Evolutionary conservation across 1,284 basidiomycete species (phyloP).

Genomic region (Chalciporus sp.): DNA sequence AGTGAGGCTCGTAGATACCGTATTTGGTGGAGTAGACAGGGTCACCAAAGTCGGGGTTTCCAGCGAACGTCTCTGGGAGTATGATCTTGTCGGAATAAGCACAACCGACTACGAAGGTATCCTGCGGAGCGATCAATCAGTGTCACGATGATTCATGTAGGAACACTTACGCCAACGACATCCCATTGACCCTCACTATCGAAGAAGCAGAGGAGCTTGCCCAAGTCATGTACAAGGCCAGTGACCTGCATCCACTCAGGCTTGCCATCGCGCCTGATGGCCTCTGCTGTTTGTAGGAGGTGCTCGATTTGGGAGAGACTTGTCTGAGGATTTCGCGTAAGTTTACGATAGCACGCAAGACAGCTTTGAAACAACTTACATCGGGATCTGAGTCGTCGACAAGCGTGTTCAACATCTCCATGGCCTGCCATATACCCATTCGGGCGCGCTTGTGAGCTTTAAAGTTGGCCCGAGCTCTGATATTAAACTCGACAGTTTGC

Average conservation of each 20-base stretch:
- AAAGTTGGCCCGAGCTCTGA: conserved; percentile 74
- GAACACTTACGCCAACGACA: conserved; percentile 73
- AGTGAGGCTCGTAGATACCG: conserved; percentile 83
- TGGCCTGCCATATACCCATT: conserved; percentile 90
- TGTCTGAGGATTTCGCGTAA: conserved; percentile 48
- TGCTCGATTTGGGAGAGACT: conserved; percentile 87
- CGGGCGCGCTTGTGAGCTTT: conserved; percentile 62
- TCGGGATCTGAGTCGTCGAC: conserved; percentile 90
- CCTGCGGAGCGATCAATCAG: conserved; percentile 44
- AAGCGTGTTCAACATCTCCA: conserved; percentile 87
- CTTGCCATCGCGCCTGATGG: conserved; percentile 86
- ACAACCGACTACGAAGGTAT: conserved; percentile 89
- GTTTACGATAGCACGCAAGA: background rate
- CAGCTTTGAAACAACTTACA: conserved; percentile 42
- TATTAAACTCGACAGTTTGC: conserved; percentile 86
- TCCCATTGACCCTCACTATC: conserved; percentile 90
- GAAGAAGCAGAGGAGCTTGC: conserved; percentile 82
- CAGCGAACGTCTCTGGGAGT: conserved; percentile 82
- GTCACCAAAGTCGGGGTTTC: conserved; percentile 77
- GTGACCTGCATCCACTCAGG: conserved; percentile 92
- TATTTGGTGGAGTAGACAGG: conserved; percentile 76
- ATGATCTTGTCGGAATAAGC: conserved; percentile 83
- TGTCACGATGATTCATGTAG: conserved; percentile 8
- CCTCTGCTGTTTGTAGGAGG: conserved; percentile 89
- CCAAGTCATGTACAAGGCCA: conserved; percentile 87